phyloP scores from a whole-genome alignment of 495 filamentous ascomycete species.

The Physcia stellaris region DNA sequence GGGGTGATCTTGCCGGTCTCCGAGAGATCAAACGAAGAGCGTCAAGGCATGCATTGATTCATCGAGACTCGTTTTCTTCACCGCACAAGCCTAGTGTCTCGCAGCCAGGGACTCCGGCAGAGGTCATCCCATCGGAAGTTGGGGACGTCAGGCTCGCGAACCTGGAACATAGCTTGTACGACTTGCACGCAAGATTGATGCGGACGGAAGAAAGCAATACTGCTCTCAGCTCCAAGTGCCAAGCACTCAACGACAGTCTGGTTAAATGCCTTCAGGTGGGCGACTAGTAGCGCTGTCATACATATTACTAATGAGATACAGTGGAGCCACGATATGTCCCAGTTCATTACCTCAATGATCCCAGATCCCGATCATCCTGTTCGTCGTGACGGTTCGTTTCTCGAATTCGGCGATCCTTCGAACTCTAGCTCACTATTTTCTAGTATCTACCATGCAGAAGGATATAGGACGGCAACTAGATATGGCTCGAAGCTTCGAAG shows the following conservation, averaged over 20 bases:
- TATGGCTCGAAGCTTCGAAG: slow-evolving; percentile 53
- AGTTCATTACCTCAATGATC: slow-evolving; percentile 53
- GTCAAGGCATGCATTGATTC: slow-evolving; percentile 89
- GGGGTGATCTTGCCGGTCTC: slow-evolving; percentile 80
- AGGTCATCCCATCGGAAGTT: slow-evolving; percentile 63
- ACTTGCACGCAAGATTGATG: slow-evolving; percentile 59
- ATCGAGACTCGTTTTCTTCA: slow-evolving; percentile 77
- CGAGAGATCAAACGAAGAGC: slow-evolving; percentile 94
- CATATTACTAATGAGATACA: slow-evolving; percentile 17
- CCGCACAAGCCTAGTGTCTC: slow-evolving; percentile 56
- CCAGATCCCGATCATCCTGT: slow-evolving; percentile 49
- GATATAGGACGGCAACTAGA: slow-evolving; percentile 81
- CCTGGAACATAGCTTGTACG: slow-evolving; percentile 72
- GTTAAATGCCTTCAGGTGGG: slow-evolving; percentile 60
- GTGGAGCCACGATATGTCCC: slow-evolving; percentile 67
- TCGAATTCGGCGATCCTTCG: neutral
- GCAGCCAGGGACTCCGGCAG: slow-evolving; percentile 72
- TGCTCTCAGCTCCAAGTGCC: slow-evolving; percentile 65
- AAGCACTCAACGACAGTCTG: slow-evolving; percentile 69
- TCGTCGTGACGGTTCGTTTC: slow-evolving; percentile 39
- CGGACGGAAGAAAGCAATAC: slow-evolving; percentile 76
- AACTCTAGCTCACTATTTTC: slow-evolving; percentile 2
- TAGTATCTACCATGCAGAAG: slow-evolving; percentile 67
- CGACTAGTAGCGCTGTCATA: neutral
- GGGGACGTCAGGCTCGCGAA: slow-evolving; percentile 60